Percentiles rank a stretch among this genome's conserved stretches.
Evolutionary conservation across 768 basidiomycete species (phyloP).

Genomic region (Pilatotrama ljubarskyi): DNA sequence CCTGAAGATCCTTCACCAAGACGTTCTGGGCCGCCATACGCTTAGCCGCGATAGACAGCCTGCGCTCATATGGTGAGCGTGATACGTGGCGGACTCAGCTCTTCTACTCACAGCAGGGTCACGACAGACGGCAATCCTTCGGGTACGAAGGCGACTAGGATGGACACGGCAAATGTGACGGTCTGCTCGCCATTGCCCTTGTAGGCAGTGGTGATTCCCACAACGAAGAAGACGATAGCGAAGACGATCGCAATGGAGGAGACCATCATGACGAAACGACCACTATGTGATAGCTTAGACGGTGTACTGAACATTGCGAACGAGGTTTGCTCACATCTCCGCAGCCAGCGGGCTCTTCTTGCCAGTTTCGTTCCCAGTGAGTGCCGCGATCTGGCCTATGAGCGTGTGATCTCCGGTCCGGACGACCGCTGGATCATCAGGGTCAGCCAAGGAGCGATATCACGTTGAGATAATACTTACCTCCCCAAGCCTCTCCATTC

Average conservation of each 20-base stretch:
- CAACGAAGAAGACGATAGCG: slow-evolving; percentile 63
- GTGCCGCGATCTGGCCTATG: slow-evolving; percentile 67
- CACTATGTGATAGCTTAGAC: slow-evolving; percentile 35
- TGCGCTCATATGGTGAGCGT: not conserved
- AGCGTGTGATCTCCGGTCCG: slow-evolving; percentile 67
- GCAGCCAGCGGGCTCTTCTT: slow-evolving; percentile 64
- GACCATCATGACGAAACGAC: slow-evolving; percentile 60
- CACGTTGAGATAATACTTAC: slow-evolving; percentile 37
- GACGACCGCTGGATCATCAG: slow-evolving; percentile 49
- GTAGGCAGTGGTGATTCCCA: slow-evolving; percentile 67
- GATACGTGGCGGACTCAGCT: no score
- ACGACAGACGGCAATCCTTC: slow-evolving; percentile 69
- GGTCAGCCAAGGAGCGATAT: not conserved
- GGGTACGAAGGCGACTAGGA: slow-evolving; percentile 61
- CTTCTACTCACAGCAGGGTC: slow-evolving; percentile 46
- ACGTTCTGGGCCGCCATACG: slow-evolving; percentile 72
- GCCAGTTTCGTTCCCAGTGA: slow-evolving; percentile 63
- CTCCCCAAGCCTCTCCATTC: slow-evolving; percentile 71
- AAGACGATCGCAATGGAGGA: slow-evolving; percentile 62
- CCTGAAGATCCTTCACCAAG: slow-evolving; percentile 72
- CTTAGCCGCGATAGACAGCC: slow-evolving; percentile 66
- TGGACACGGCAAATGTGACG: slow-evolving; percentile 62
- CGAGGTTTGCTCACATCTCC: slow-evolving; percentile 52
- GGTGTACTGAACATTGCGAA: not conserved
- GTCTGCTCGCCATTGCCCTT: slow-evolving; percentile 59